Evolutionary conservation across 306 rosid species (phyloP).

Genomic region (Oemleria cerasiformis): DNA sequence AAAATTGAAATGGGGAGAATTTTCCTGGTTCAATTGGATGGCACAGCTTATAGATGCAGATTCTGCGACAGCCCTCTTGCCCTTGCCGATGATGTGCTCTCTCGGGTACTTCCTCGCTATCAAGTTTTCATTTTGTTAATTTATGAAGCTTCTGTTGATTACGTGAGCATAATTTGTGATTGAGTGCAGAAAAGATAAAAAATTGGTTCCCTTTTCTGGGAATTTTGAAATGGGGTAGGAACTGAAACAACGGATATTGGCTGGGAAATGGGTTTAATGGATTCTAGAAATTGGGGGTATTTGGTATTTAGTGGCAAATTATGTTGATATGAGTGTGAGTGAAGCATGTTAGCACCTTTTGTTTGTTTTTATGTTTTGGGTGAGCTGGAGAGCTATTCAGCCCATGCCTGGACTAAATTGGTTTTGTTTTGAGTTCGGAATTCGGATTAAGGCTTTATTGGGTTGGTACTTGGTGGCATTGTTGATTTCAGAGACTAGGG

Average conservation of each 20-base stretch:
- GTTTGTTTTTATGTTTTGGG: background rate
- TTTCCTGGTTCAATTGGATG: constrained; percentile 70
- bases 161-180: background rate
- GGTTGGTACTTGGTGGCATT: no score
- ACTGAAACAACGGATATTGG: background rate
- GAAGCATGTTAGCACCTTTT: background rate
- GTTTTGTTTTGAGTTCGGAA: background rate
- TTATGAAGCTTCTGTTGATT: background rate
- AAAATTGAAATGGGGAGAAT: constrained; percentile 59
- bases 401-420: background rate
- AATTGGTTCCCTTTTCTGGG: background rate
- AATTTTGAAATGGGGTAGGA: background rate
- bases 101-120: constrained; percentile 46
- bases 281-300: background rate
- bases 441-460: background rate
- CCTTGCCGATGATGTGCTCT: constrained; percentile 59
- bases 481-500: background rate
- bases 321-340: background rate
- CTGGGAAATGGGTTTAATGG: background rate
- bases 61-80: constrained; percentile 58
- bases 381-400: background rate
- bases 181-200: background rate
- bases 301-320: background rate
- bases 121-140: background rate
- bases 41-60: constrained; percentile 62